A percentile compares a stretch with the other conserved stretches of the same genome.
These are phyloP conservation scores for Calophaca sinica DNA, from an alignment of 306 rosid species.

Conservation along the genomic window DNA sequence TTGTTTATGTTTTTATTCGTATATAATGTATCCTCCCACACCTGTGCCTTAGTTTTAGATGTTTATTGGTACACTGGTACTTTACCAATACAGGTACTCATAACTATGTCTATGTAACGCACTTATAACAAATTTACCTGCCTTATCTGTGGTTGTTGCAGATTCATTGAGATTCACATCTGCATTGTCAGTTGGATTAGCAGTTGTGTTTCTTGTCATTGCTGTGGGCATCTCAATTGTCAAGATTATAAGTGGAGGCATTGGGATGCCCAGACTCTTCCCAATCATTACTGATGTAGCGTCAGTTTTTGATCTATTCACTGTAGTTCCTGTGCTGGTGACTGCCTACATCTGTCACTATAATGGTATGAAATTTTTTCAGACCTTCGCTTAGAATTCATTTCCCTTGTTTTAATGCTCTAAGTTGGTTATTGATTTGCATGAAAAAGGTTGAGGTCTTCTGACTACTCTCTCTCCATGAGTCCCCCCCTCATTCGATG, in stretches of 20 bases:
- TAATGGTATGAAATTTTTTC: slow-evolving; percentile 66
- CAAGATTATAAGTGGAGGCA: slow-evolving; percentile 74
- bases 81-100: neutral
- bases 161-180: slow-evolving; percentile 92
- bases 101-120: neutral
- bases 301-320: slow-evolving; percentile 69
- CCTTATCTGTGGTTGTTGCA: slow-evolving; percentile 59
- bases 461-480: neutral
- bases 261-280: slow-evolving; percentile 78
- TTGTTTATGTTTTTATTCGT: neutral
- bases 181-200: slow-evolving; percentile 82
- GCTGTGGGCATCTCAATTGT: slow-evolving; percentile 80
- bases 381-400: slow-evolving; percentile 1
- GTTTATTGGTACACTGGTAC: neutral
- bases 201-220: slow-evolving; percentile 81
- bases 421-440: slow-evolving; percentile 7
- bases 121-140: slow-evolving; percentile 5
- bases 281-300: slow-evolving; percentile 67
- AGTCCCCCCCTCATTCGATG: neutral
- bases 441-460: slow-evolving; percentile 9
- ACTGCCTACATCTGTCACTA: slow-evolving; percentile 87
- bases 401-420: slow-evolving; percentile 29
- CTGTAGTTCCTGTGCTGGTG: slow-evolving; percentile 83
- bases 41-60: neutral
- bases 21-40: too few species aligned